A percentile compares a stretch with the other conserved stretches of the same genome.
These are phyloP conservation scores for Phaseolus coccineus DNA, from an alignment of 331 rosid genomes.

Conservation along the genomic window DNA sequence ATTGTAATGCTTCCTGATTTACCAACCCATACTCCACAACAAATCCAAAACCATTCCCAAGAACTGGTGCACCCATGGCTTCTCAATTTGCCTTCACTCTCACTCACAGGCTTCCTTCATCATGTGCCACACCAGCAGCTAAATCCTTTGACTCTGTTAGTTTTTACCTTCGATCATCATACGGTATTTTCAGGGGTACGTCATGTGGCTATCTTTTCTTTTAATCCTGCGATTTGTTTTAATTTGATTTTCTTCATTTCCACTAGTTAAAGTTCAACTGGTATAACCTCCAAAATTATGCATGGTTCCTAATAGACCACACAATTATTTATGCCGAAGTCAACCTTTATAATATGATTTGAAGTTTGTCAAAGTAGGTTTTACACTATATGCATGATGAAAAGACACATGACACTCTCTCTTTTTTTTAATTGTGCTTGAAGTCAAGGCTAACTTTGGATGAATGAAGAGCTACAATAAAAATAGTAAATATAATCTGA, in stretches of 20 bases:
- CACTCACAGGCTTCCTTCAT: not conserved
- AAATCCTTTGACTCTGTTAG: slow-evolving; percentile 10
- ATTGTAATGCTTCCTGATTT: not conserved
- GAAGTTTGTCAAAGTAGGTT: not conserved
- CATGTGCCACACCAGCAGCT: slow-evolving; percentile 28
- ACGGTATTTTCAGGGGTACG: slow-evolving; percentile 29
- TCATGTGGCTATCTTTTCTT: not conserved
- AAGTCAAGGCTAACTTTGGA: not conserved
- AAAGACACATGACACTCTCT: not conserved
- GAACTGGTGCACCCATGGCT: slow-evolving; percentile 37
- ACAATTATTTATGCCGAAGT: not conserved
- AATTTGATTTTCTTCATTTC: not conserved
- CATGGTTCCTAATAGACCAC: not conserved
- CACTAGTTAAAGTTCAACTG: not conserved
- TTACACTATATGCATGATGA: not conserved
- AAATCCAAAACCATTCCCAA: not conserved
- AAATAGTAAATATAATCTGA: not conserved
- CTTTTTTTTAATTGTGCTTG: not conserved
- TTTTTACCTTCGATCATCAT: not conserved
- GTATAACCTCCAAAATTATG: not conserved
- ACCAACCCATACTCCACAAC: not conserved
- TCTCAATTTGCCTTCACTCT: slow-evolving; percentile 4
- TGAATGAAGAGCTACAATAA: not conserved
- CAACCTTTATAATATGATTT: slow-evolving; percentile 9
- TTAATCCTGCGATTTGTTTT: not conserved